Base-by-base conservation (phyloP, 441 rosid genomes). In the Cnidoscolus chayamansa region DNA sequence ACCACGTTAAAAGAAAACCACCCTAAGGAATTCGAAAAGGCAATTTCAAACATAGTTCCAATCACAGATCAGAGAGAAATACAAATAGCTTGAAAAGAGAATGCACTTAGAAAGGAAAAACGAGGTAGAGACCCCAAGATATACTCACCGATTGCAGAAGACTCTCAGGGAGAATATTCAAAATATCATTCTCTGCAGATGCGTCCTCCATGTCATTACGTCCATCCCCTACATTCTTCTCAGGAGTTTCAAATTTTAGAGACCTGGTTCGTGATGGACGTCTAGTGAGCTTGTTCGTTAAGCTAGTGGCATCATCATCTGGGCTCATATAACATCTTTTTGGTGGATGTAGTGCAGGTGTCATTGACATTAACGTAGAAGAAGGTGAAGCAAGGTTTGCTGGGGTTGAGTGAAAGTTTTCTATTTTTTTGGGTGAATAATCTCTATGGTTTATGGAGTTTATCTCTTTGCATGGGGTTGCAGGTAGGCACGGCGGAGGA, bases 111-210 rank as follows among this genome's bases (percentile, higher is more conserved):
- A 43, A 40, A 54, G 63, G 35, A 31, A 4, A 48, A 47, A 16
- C 10, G 10, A 16, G 2, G n/a, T 13, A 19, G 19, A 15, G 50
- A 30, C 48, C 56, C 60, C 56, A 40, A 59, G 75, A 64, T 64
- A 53, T 35, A 58, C 91, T 83, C 83, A 91, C 98, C 75, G 93
- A 83, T 74, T 84, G 86, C 71, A 84, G 76, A 76, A 94, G 91
- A 72, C 76, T 78, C 71, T 68, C 81, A 5, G 96, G 86, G 70
- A 94, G 87, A 70, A 88, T 77, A 75, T 80, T 84, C 59, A 78
- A 82, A 72, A 81, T 69, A 61, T 83, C 89, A 75, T 84, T 87
- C 68, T 87, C 86, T n/a, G n/a, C 53, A 47, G 65, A 77, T 10
- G 77, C 65, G 16, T 69, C 67, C 20, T 47, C 87, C 19, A 55